Percentiles rank a stretch among this genome's conserved stretches.
phyloP scores from a whole-genome alignment of 106 monocot species.

The Phalaenopsis aphrodite region DNA sequence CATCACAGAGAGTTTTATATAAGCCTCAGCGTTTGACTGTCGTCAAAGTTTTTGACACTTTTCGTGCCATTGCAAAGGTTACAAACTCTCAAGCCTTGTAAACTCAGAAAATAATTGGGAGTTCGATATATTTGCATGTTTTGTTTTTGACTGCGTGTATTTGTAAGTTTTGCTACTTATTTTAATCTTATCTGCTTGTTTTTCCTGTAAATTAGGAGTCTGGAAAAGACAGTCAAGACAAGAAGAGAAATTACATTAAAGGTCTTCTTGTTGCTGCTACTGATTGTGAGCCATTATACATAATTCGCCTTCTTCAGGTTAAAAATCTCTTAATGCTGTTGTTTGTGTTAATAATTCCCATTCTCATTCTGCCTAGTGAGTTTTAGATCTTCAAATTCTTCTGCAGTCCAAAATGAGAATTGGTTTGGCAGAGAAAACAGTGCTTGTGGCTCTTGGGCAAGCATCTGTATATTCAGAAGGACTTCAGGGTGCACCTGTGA shows the following conservation, averaged over 20 bases:
- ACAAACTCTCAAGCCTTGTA: not conserved
- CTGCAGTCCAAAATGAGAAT: constrained; percentile 95
- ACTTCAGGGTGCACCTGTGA: constrained; percentile 17
- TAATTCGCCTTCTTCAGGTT: constrained; percentile 92
- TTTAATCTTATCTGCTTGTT: not conserved
- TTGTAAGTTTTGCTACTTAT: not conserved
- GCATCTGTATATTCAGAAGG: constrained; percentile 65
- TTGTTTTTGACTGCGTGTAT: not conserved
- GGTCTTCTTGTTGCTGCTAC: constrained; percentile 96
- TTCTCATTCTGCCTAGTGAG: not conserved
- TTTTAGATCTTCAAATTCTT: not conserved
- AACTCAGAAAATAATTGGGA: not conserved
- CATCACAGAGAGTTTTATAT: constrained; percentile 69
- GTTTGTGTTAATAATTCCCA: not conserved
- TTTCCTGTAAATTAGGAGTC: constrained; percentile 48
- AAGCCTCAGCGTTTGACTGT: constrained; percentile 80
- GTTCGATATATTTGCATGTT: not conserved
- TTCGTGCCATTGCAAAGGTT: constrained; percentile 90
- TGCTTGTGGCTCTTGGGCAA: constrained; percentile 89
- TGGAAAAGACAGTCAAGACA: constrained; percentile 96
- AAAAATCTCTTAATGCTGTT: constrained; percentile 1
- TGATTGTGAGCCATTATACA: constrained; percentile 92
- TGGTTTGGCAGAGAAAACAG: constrained; percentile 96
- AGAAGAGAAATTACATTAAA: constrained; percentile 95
- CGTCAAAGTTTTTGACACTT: constrained; percentile 70